These are phyloP conservation scores for Epichloe sp. DNA, from an alignment of 2,329 filamentous ascomycete genomes.

Conservation along the genomic window DNA sequence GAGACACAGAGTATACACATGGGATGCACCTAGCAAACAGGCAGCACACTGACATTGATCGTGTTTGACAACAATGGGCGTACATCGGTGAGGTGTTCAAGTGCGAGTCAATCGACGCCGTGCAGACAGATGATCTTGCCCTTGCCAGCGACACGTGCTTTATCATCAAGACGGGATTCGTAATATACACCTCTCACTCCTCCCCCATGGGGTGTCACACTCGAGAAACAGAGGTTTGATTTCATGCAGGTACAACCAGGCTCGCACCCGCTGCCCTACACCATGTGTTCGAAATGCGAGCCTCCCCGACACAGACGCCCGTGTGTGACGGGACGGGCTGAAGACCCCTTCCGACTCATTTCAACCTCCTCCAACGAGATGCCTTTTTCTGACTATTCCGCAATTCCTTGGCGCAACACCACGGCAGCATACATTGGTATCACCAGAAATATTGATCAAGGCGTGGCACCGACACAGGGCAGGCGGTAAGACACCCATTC, in stretches of 20 bases:
- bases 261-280: neutral
- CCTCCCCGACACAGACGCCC: constrained; percentile 1
- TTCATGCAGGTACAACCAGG: constrained; percentile 2
- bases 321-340: neutral
- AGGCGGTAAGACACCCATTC: neutral
- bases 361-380: neutral
- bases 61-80: neutral
- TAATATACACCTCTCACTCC: neutral
- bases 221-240: neutral
- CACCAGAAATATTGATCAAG: neutral
- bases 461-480: neutral
- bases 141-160: neutral
- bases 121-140: neutral
- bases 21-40: neutral
- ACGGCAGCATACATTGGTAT: neutral
- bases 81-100: neutral
- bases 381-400: neutral
- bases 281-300: neutral
- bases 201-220: neutral
- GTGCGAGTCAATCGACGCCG: neutral
- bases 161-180: neutral
- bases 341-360: neutral
- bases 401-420: neutral
- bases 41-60: neutral
- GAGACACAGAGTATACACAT: neutral